Base-by-base conservation (phyloP, 495 filamentous ascomycete genomes). In the Penicillium cataractarum region DNA sequence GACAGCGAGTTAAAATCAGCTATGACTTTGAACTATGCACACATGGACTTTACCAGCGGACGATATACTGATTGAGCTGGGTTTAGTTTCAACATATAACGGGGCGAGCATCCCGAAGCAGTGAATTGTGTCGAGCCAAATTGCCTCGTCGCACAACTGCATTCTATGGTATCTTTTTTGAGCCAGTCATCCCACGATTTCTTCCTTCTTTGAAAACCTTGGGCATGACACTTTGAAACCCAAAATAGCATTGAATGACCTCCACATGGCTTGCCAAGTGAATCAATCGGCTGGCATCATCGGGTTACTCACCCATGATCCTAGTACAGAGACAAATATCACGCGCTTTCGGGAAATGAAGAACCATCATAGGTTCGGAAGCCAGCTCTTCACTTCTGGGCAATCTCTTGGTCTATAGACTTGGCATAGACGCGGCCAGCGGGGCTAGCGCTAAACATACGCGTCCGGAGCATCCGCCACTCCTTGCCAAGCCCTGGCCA, bases 401-500 rank as follows among this genome's bases (percentile, higher is more conserved):
- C 24, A 50, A 24, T 29, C 26, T 46, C 21, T 24, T 46, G 42
- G 42, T 22, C 51, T 15, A 26, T 26, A 7, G 48, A 27, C 48
- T 63, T 57, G 61, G 46, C 54, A 53, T 29, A 40, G 51, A 58
- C 61, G 61, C 61, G 61, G 44, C 55, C 61, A 37, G 49, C 51
- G 59, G 59, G 52, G 39, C 59, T 24, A 55, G 39, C 27, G 33
- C 37, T 32, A 54, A 29, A 52, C 35, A 35, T 63, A 33, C 48
- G 48, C 57, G 57, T 33, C 51, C 50, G 29, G 17, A 42, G n/a
- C 50, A 22, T 46, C 37, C 50, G 37, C 35, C 33, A 17, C 31
- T 56, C 42, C 24, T 13, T 37, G 62, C 62, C 62, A 60, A 65
- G 62, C 21, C 42, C 2, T 12, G 46, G 62, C 62, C 62, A 65